Base-by-base conservation (phyloP, 2,329 filamentous ascomycete species). In the Hymenoscyphus fructigenus region DNA sequence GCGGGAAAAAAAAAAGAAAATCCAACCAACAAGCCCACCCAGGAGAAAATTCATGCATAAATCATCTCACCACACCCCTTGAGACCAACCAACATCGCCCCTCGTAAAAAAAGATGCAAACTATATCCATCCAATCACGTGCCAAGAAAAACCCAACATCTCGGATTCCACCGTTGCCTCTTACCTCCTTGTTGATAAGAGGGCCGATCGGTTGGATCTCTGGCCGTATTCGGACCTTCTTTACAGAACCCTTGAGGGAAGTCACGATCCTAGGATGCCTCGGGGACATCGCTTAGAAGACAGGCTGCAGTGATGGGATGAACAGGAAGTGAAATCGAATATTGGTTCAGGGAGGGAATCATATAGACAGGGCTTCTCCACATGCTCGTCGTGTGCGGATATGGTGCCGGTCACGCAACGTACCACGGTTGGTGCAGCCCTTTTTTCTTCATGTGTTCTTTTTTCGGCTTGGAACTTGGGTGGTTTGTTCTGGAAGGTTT, bases 361-460 rank as follows among this genome's bases (percentile, higher is more conserved):
- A 26, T 53, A 53, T 53, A 53, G 47, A 26, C 47, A 53, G 47
- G 47, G 47, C 20, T 53, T 53, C 20, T 53, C 47, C 47, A 53
- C 47, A 53, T 53, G 20, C 47, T 53, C 20, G 20, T 53, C 47
- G n/a, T 53, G 47, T 26, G 47, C 23, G 47, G 47, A 53, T 14
- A 20, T 7, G 14, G 3, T 53, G 3, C 47, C n/a, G 47, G 47
- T 12, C 47, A 53, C 20, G 47, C 47, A 23, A 53, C 23, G 47
- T 23, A 53, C 23, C 44, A 23, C 20, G 7, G 34, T 36, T 50
- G 44, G n/a, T 23, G 20, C 44, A 4, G 12, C 47, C 20, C 20
- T 26, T 15, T 53, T 26, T 9, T 47, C 17, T 44, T 44, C 17
- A 3, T 20, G 4, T 53, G 20, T 26, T 23, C 14, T 53, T 23